Evolutionary conservation across 2,329 filamentous ascomycete genomes (phyloP).

Genomic region (Xylariaceae sp.): DNA sequence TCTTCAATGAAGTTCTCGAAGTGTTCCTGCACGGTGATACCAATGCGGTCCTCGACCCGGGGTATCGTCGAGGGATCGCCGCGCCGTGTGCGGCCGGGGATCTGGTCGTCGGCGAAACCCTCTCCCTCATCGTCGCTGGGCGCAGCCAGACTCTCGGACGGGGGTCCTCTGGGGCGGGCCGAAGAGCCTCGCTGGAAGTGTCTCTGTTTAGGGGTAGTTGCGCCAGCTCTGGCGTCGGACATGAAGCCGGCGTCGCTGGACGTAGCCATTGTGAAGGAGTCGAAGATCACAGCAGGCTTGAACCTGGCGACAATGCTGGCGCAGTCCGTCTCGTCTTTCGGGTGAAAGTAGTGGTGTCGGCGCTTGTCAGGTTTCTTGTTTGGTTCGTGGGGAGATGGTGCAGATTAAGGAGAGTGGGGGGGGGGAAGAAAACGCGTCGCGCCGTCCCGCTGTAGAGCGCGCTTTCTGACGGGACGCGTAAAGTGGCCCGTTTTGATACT

Average conservation of each 20-base stretch:
- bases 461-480: too few species aligned
- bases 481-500: too few species aligned
- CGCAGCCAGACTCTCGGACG: conserved; percentile 53
- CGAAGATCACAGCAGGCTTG: too few species aligned
- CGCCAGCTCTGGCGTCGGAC: conserved; percentile 42
- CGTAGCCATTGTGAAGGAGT: conserved; percentile 39
- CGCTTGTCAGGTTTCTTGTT: too few species aligned
- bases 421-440: too few species aligned
- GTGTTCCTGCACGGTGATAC: conserved; percentile 63
- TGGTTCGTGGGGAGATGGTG: too few species aligned
- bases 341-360: too few species aligned
- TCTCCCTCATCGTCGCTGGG: conserved; percentile 56
- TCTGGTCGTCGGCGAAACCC: conserved; percentile 57
- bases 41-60: conserved; percentile 68
- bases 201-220: conserved; percentile 35
- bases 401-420: too few species aligned
- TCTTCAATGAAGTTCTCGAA: conserved; percentile 76
- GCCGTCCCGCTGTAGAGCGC: too few species aligned
- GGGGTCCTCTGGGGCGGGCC: conserved; percentile 49
- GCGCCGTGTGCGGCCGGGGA: conserved; percentile 43
- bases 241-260: conserved; percentile 52
- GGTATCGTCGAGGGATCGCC: conserved; percentile 49
- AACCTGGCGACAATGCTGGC: too few species aligned
- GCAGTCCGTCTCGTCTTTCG: too few species aligned
- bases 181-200: conserved; percentile 43